Evolutionary conservation across 306 rosid genomes (phyloP), one percentile per base, ranked within the genome.

Genomic region (Prunus armeniaca): DNA sequence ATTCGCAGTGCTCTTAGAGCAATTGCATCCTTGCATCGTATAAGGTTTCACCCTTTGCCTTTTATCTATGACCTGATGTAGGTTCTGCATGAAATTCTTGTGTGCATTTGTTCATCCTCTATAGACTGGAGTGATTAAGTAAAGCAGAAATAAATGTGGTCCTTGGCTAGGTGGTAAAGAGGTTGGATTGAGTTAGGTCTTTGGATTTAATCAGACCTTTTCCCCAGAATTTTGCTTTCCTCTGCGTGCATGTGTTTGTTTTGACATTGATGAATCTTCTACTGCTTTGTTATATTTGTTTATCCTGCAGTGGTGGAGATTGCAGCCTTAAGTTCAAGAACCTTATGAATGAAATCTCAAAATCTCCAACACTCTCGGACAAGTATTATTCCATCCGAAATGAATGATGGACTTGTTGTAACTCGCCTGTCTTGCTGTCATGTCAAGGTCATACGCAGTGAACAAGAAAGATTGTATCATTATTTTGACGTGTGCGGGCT

Each of bases 1-100:
- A 93, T 96, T 79, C 97, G 99, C 78, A 96, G 99, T 43, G 98
- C 98, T 61, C 98, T 96, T 57, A 89, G 99, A 63, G 97, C 99
- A 45, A 88, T 96, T 87, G 96, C 97, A 47, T 91, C 99, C 71
- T 79, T 96, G 89, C 91, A 91, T 77, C 96, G 93, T 79, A 92
- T 91, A 69, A 96, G 99, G 99, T 96, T 74, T 76, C 84, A 45
- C 78, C 83, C 32, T 3, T 83, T 51, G 47, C 71, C 62, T 76
- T 76, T 62, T 63, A 73, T 78, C 66, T 38, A 50, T 70, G 18
- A 24, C 20, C 34, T 20, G 7, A 5, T 2, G 12, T 56, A 20
- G 28, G 5, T 34, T 66, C 6, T 67, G 14, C 5, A 30, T 9
- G 2, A 67, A 18, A 34, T 17, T 55, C 18, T 18, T 66, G 38